Evolutionary conservation across 768 basidiomycete genomes (phyloP).

Genomic region (Atractiella rhizophila): DNA sequence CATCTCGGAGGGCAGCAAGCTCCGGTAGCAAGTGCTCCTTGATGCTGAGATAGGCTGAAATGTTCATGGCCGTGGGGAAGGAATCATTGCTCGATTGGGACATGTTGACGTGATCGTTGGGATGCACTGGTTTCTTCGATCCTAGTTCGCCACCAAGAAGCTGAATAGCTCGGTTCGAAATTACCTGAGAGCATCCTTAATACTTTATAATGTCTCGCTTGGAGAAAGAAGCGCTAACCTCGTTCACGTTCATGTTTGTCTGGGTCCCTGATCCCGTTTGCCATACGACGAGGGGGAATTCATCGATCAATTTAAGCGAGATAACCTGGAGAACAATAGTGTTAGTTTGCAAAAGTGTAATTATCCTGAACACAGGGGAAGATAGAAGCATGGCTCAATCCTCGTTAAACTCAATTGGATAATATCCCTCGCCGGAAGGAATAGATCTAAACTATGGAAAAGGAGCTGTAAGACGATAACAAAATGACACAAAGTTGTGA

Average conservation of each 20-base stretch:
- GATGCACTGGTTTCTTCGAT: slow-evolving; percentile 89
- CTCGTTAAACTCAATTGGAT: background rate
- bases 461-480: background rate
- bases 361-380: no score
- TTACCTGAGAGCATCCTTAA: slow-evolving; percentile 34
- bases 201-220: background rate
- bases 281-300: slow-evolving; percentile 96
- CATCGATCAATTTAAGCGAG: slow-evolving; percentile 71
- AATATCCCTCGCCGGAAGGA: background rate
- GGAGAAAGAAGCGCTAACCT: slow-evolving; percentile 30
- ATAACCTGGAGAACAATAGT: slow-evolving; percentile 46
- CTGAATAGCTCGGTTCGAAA: slow-evolving; percentile 95
- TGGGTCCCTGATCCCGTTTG: slow-evolving; percentile 98
- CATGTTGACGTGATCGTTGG: slow-evolving; percentile 99
- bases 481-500: background rate
- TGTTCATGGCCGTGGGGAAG: slow-evolving; percentile 98
- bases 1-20: slow-evolving; percentile 54
- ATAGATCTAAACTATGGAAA: background rate
- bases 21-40: slow-evolving; percentile 56
- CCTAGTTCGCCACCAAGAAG: slow-evolving; percentile 82
- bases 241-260: slow-evolving; percentile 98
- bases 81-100: slow-evolving; percentile 97
- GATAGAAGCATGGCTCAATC: background rate
- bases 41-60: slow-evolving; percentile 80
- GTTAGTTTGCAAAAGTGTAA: no score